Percentiles rank a stretch among this genome's conserved stretches.
Conservation (phyloP, 2,329 filamentous ascomycete species). For the Emericellopsis cladophorae region DNA sequence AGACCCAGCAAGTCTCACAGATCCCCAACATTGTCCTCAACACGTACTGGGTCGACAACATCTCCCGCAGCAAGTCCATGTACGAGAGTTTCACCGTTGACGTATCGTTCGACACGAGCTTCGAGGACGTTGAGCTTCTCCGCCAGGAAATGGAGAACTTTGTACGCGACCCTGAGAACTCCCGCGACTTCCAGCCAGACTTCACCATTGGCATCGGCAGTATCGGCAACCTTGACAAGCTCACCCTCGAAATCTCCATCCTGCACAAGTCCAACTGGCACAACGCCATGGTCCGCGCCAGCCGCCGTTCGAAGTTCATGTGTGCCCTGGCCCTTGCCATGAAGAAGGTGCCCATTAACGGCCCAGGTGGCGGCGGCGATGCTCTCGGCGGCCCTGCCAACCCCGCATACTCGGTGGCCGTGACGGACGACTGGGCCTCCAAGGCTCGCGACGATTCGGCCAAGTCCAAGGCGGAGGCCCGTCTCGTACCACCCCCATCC, state of each 20-base stretch:
- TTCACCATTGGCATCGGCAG: conserved; percentile 66
- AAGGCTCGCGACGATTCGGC: conserved; percentile 41
- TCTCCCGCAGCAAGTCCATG: conserved; percentile 85
- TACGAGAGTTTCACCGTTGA: conserved; percentile 70
- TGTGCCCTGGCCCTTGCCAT: conserved; percentile 79
- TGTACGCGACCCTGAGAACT: conserved; percentile 72
- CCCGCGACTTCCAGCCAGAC: conserved; percentile 80
- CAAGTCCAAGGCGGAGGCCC: conserved; percentile 46
- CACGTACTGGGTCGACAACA: conserved; percentile 88
- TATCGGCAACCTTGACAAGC: conserved; percentile 77
- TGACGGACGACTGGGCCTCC: conserved; percentile 55
- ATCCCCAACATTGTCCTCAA: conserved; percentile 90
- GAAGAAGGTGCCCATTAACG: conserved; percentile 76
- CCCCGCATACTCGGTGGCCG: conserved; percentile 68
- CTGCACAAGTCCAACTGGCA: conserved; percentile 90
- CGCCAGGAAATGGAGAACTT: conserved; percentile 78
- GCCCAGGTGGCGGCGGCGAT: conserved; percentile 60
- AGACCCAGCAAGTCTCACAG: conserved; percentile 64
- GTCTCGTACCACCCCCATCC: conserved; percentile 43
- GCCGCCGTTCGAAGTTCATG: conserved; percentile 90
- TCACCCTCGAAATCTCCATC: conserved; percentile 72
- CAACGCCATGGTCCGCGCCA: conserved; percentile 69
- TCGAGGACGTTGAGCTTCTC: conserved; percentile 80
- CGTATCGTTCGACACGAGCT: conserved; percentile 74
- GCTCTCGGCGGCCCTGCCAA: conserved; percentile 54